Base-by-base conservation (phyloP, 2,329 filamentous ascomycete genomes). In the Chaetomiaceae sp. region DNA sequence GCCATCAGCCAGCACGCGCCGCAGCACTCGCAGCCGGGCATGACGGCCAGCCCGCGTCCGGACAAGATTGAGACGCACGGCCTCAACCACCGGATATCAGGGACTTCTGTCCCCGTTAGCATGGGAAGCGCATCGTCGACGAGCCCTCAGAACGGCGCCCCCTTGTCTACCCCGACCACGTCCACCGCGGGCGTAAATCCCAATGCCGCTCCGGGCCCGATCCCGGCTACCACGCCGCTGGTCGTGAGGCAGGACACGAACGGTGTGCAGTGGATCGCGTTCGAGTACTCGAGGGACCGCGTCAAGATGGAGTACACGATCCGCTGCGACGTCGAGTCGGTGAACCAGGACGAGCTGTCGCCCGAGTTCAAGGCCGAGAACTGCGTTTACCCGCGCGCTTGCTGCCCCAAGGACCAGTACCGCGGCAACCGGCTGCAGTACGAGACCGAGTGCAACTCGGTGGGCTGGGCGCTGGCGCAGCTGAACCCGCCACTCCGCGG, bases 291-390 rank as follows among this genome's bases (percentile, higher is more conserved):
- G 11, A 84, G 92, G 56, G 92, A 99, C 68, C 82, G 92, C 42
- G 91, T 97, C 62, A 99, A 99, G 82, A 96, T 97, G 91, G 91
- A 97, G 72, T 99, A 99, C 73, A 96, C 91, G 1, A 99, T 99
- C 65, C 87, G 94, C 48, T 97, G 94, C 69, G 94, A 97, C 64
- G 94, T 97, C 19, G 94, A 97, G 73, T 96, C 91, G 0, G 91
- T 99, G 58, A 91, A 91, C 66, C 91, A 92, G 40, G 91, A 96
- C 52, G 85, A 85, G 57, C 80, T 99, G 17, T 82, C 83, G 40
- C 77, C 83, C 59, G 92, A 97, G 60, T 97, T 97, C 80, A 97
- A 96, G 77, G 89, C 89, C 8, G 92, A 96, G 69, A 99, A 99
- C 74, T 97, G 94, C 69, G 94, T 99, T 14, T 99, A 97, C 68